Evolutionary conservation across 345 rosid genomes (phyloP).

Genomic region (Gossypium thurberi): DNA sequence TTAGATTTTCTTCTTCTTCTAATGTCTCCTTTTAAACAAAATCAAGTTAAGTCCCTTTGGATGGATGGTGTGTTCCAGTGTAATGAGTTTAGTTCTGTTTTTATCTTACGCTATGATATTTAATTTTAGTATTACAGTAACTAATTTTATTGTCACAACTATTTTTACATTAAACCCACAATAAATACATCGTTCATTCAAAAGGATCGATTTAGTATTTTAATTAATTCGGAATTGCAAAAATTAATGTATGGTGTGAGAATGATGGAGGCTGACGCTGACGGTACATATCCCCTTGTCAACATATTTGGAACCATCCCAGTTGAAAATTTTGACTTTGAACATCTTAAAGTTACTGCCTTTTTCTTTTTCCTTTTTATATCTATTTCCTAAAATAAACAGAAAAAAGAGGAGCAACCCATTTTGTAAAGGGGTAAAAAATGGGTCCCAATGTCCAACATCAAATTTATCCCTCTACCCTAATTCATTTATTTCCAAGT

Average conservation of each 20-base stretch:
- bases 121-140: accelerated
- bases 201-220: neutral
- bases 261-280: too few relatives aligned
- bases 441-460: neutral
- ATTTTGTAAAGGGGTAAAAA: neutral
- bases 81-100: accelerated
- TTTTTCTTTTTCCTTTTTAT: too few relatives aligned
- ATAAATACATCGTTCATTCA: too few relatives aligned
- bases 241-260: neutral
- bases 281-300: neutral
- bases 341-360: neutral
- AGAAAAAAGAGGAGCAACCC: neutral
- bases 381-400: too few relatives aligned
- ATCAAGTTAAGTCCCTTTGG: accelerated
- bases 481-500: neutral
- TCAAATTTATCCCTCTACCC: neutral
- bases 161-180: too few relatives aligned
- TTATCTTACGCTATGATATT: accelerated
- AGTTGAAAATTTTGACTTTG: neutral
- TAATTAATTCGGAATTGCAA: neutral
- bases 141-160: too few relatives aligned
- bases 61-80: accelerated
- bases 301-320: neutral
- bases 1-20: too few relatives aligned
- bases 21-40: too few relatives aligned